Evolutionary conservation across 2,329 filamentous ascomycete genomes (phyloP), one percentile per base, ranked within the genome.

Genomic region (Didymella segeticola): DNA sequence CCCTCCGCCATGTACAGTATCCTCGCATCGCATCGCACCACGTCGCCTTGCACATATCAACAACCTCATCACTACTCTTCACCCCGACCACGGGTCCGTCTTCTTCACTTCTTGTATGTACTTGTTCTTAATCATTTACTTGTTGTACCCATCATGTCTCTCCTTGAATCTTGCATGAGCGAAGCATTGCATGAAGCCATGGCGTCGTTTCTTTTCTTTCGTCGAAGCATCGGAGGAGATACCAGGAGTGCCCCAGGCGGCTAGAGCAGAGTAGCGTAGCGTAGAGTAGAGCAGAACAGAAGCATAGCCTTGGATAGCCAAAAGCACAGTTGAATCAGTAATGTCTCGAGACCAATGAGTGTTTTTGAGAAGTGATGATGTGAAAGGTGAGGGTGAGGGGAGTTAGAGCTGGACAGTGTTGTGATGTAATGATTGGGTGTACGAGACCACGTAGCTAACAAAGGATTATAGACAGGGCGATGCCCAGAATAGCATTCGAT

Each of bases 81-180:
- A 3, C 17, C 30, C 26, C n/a, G 26, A 5, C 20, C 25, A 5
- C 5, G 27, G 7, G 27, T 10, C 41, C 17, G 15, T 38, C 38
- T 25, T 47, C 37, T 64, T 63, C 52, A 47, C 53, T 67, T 60
- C 58, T 59, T 67, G 64, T 67, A 67, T 48, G 59, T 67, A 64
- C 47, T 43, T 52, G 30, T 66, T 63, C 33, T 23, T 67, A 65
- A 66, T 67, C 37, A 55, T 55, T 63, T 58, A 53, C 43, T 43
- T 39, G 26, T 50, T 53, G 38, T 55, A 34, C 42, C 30, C 41
- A 37, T 63, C 53, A 66, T 61, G 63, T 66, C 62, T 66, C 54
- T 63, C 62, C 41, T 65, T 63, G 56, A 60, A 41, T 43, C 11
- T 33, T 47, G 49, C 49, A 46, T 46, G 26, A 53, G 49, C 42